Evolutionary conservation across 495 filamentous ascomycete genomes (phyloP).

Genomic region (Aspergillus bertholletiae): DNA sequence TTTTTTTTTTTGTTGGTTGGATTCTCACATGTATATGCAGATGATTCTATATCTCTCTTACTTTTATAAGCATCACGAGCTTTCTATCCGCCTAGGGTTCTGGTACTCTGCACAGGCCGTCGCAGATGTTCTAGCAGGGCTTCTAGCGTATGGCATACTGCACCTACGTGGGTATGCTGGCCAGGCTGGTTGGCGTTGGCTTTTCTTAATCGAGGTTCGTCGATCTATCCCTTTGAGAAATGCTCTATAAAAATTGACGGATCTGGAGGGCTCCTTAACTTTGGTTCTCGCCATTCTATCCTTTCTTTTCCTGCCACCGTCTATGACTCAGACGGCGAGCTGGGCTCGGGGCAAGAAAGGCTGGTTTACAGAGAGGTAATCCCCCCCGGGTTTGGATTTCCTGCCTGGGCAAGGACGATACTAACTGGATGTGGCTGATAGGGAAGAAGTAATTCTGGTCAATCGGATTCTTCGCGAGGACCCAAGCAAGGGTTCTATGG

Average conservation of each 20-base stretch:
- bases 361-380: slow-evolving; percentile 65
- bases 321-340: slow-evolving; percentile 61
- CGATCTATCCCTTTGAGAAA: neutral
- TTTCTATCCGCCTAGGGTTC: slow-evolving; percentile 56
- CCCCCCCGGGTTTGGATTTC: neutral
- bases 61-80: slow-evolving; percentile 64
- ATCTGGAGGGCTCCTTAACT: slow-evolving; percentile 37
- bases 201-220: slow-evolving; percentile 46
- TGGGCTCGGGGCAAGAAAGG: slow-evolving; percentile 64
- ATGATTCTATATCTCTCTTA: slow-evolving; percentile 64
- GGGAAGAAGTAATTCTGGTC: slow-evolving; percentile 60
- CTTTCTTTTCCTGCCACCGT: slow-evolving; percentile 61
- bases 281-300: slow-evolving; percentile 55
- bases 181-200: slow-evolving; percentile 28
- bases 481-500: slow-evolving; percentile 64
- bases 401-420: neutral
- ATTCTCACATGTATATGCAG: slow-evolving; percentile 5
- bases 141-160: slow-evolving; percentile 48
- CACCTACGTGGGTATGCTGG: slow-evolving; percentile 35
- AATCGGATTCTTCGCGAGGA: slow-evolving; percentile 73
- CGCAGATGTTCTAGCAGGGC: slow-evolving; percentile 43
- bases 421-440: neutral
- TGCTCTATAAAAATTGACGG: neutral
- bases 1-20: no score
- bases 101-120: slow-evolving; percentile 60